phyloP scores from a whole-genome alignment of 1,139 yeast species.

The Magnusiomyces fungicola region DNA sequence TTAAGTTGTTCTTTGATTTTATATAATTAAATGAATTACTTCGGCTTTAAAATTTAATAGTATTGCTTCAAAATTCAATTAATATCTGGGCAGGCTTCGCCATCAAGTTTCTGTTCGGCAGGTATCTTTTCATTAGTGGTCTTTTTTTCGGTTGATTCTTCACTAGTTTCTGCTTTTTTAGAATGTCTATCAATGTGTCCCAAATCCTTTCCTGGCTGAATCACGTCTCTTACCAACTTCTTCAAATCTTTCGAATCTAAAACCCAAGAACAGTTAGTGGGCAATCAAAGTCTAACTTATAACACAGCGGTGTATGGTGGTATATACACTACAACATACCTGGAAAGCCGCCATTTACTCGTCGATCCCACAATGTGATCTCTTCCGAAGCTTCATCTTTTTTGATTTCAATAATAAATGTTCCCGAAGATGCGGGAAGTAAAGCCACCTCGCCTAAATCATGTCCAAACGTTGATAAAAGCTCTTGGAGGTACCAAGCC shows the following conservation, averaged over 20 bases:
- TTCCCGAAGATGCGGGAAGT: conserved; percentile 47
- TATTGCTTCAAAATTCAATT: conserved; percentile 1
- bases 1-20: too few species aligned
- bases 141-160: background rate
- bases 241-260: conserved; percentile 51
- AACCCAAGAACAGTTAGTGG: conserved; percentile 1
- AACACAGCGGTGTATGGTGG: too few species aligned
- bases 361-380: conserved; percentile 48
- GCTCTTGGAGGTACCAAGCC: conserved; percentile 59
- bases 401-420: conserved; percentile 41
- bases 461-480: conserved; percentile 50
- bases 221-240: conserved; percentile 43
- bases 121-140: background rate
- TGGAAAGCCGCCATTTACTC: conserved; percentile 50
- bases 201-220: conserved; percentile 40
- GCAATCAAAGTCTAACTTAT: background rate
- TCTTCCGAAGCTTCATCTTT: conserved; percentile 17
- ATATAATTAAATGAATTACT: too few species aligned
- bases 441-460: conserved; percentile 48
- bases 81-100: conserved; percentile 10
- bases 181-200: conserved; percentile 41
- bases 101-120: background rate
- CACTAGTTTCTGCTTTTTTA: conserved; percentile 1
- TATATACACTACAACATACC: conserved; percentile 22
- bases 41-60: too few species aligned